phyloP scores from a whole-genome alignment of 192 early-diverging fungal genomes.

The Gaertneriomyces semiglobifer region DNA sequence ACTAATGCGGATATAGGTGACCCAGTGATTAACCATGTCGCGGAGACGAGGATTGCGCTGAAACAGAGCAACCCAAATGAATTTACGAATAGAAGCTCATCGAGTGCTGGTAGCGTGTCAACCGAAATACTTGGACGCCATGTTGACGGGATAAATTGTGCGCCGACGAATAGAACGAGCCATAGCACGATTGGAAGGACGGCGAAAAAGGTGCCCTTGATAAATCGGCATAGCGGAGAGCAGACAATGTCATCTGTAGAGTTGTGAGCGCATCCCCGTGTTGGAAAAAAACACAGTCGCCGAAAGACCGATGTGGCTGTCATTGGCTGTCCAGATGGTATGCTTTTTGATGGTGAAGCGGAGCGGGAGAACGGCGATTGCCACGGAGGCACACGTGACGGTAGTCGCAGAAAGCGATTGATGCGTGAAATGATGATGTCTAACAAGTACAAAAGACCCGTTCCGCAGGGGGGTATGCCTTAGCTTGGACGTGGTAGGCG shows the following conservation, averaged over 20 bases:
- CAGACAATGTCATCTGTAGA: background rate
- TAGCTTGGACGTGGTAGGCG: too few relatives aligned
- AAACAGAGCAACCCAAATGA: slow-evolving; percentile 36
- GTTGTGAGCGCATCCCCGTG: slow-evolving; percentile 7
- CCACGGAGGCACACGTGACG: too few relatives aligned
- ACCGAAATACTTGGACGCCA: slow-evolving; percentile 62
- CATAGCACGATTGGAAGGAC: slow-evolving; percentile 28
- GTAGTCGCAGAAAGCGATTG: too few relatives aligned
- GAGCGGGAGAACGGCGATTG: too few relatives aligned
- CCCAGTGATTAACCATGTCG: slow-evolving; percentile 18
- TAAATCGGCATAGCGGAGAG: slow-evolving; percentile 24
- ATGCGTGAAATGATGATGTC: too few relatives aligned
- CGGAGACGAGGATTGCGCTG: slow-evolving; percentile 17
- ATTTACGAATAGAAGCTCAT: slow-evolving; percentile 66
- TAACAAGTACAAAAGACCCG: too few relatives aligned
- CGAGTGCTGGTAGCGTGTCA: slow-evolving; percentile 59
- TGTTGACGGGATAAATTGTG: slow-evolving; percentile 33
- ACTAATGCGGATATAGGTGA: slow-evolving; percentile 11
- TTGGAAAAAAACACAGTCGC: slow-evolving; percentile 13
- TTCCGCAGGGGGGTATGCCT: too few relatives aligned
- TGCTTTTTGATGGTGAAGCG: too few relatives aligned
- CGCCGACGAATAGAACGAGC: slow-evolving; percentile 29
- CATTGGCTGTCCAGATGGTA: background rate
- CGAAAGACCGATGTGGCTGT: background rate
- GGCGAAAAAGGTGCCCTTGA: slow-evolving; percentile 16